Evolutionary conservation across 345 rosid genomes (phyloP).

Genomic region (Rhizophora mangle): DNA sequence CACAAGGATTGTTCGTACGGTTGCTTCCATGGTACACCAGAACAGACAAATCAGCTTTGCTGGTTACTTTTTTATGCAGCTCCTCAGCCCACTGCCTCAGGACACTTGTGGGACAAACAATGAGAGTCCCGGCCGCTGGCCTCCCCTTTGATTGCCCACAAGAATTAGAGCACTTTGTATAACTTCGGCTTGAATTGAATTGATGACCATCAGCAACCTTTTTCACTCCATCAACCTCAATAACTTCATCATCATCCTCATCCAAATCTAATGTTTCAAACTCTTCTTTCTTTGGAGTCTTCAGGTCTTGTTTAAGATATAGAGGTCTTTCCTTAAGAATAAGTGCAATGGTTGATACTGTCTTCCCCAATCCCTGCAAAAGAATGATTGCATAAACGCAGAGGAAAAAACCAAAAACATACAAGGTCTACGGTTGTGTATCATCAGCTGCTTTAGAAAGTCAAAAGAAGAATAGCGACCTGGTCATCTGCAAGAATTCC

Average conservation of each 20-base stretch:
- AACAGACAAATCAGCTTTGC: conserved; percentile 63
- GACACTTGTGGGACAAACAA: conserved; percentile 98
- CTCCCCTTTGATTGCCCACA: conserved; percentile 52
- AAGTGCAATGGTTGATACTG: conserved; percentile 91
- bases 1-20: conserved; percentile 82
- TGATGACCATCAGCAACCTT: conserved; percentile 27
- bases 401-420: neutral
- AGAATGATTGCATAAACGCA: conserved; percentile 19
- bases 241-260: conserved; percentile 51
- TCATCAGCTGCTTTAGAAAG: conserved; percentile 13
- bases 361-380: conserved; percentile 91
- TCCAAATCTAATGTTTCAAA: conserved; percentile 67
- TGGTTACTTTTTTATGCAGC: conserved; percentile 67
- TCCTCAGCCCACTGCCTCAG: conserved; percentile 95
- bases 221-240: conserved; percentile 26
- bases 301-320: conserved; percentile 34
- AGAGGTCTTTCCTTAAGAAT: conserved; percentile 79
- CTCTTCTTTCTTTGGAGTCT: conserved; percentile 35
- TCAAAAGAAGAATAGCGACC: conserved; percentile 37
- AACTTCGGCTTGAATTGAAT: conserved; percentile 20
- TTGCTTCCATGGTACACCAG: conserved; percentile 86
- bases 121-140: conserved; percentile 92
- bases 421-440: neutral
- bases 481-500: conserved; percentile 99
- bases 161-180: conserved; percentile 19